Conservation (phyloP, 2,329 filamentous ascomycete genomes). For the Dichotomopilus funicola region DNA sequence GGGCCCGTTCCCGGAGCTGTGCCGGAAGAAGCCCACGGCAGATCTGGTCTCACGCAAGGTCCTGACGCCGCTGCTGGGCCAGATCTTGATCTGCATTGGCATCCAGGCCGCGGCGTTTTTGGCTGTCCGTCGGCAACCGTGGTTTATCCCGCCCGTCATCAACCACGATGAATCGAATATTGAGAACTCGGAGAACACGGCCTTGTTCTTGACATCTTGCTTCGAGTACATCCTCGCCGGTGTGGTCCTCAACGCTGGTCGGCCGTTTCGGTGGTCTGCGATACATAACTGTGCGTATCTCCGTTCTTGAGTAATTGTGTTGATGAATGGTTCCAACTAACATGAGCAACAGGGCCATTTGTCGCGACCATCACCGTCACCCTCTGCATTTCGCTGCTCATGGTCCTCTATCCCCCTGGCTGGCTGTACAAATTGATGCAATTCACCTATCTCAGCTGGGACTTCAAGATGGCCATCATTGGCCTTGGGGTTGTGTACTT, state of each 20-base stretch:
- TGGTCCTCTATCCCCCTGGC: slow-evolving; percentile 67
- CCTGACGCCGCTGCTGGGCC: slow-evolving; percentile 78
- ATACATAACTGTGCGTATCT: slow-evolving; percentile 63
- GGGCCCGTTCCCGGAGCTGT: slow-evolving; percentile 69
- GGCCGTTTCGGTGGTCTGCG: slow-evolving; percentile 79
- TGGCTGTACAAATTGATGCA: slow-evolving; percentile 75
- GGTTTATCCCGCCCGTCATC: slow-evolving; percentile 75
- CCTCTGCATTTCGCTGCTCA: slow-evolving; percentile 64
- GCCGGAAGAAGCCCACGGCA: slow-evolving; percentile 81
- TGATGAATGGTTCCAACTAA: not conserved
- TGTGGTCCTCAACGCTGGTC: slow-evolving; percentile 83
- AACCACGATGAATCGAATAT: slow-evolving; percentile 76
- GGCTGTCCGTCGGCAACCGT: slow-evolving; percentile 69
- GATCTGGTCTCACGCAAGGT: slow-evolving; percentile 91
- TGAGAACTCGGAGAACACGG: slow-evolving; percentile 88
- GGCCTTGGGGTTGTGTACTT: slow-evolving; percentile 65
- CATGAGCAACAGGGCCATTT: slow-evolving; percentile 62
- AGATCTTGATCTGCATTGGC: slow-evolving; percentile 74
- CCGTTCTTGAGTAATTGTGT: not conserved
- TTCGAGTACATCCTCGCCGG: slow-evolving; percentile 93
- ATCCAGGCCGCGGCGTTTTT: slow-evolving; percentile 71
- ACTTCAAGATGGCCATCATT: slow-evolving; percentile 69
- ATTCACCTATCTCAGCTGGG: slow-evolving; percentile 65
- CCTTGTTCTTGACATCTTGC: slow-evolving; percentile 81
- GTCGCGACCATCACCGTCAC: slow-evolving; percentile 67